These are phyloP conservation scores for Chaetoceros muelleri DNA, from an alignment of 108 stramenopile genomes.

Conservation along the genomic window DNA sequence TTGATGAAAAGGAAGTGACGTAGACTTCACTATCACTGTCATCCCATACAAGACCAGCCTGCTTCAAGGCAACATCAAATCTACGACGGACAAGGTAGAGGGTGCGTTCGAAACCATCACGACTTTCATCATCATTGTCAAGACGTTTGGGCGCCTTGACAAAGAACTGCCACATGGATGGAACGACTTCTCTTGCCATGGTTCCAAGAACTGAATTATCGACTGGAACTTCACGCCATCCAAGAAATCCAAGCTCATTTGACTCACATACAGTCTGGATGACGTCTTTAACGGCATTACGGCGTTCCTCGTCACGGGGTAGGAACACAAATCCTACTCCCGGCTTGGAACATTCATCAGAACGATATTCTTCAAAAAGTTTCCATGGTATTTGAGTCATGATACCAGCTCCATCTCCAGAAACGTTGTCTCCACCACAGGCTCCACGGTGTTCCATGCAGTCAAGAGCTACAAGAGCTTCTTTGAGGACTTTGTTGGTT, in stretches of 20 bases:
- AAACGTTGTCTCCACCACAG: conserved; percentile 74
- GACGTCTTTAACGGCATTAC: conserved; percentile 52
- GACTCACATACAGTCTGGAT: conserved; percentile 72
- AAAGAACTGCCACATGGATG: conserved; percentile 89
- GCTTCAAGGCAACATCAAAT: conserved; percentile 57
- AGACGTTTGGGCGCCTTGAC: conserved; percentile 76
- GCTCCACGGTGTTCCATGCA: conserved; percentile 88
- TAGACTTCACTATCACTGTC: conserved; percentile 69
- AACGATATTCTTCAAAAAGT: conserved; percentile 57
- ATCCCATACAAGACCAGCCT: conserved; percentile 49
- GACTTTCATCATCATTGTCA: conserved; percentile 42
- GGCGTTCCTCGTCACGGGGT: conserved; percentile 65
- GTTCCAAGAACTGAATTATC: conserved; percentile 58
- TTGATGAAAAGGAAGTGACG: conserved; percentile 72
- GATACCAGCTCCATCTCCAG: conserved; percentile 92
- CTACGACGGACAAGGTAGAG: conserved; percentile 83
- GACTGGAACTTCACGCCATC: conserved; percentile 85
- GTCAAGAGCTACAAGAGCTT: conserved; percentile 65
- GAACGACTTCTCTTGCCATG: conserved; percentile 51
- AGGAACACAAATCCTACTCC: conserved; percentile 92
- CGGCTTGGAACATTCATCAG: conserved; percentile 54
- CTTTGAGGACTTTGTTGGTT: conserved; percentile 58
- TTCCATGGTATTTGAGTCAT: conserved; percentile 95
- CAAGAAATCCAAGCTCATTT: conserved; percentile 81
- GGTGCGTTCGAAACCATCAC: conserved; percentile 92